A percentile compares a stretch with the other conserved stretches of the same genome.
Evolutionary conservation across 345 rosid species (phyloP).

Genomic region (Zanthoxylum bungeanum): DNA sequence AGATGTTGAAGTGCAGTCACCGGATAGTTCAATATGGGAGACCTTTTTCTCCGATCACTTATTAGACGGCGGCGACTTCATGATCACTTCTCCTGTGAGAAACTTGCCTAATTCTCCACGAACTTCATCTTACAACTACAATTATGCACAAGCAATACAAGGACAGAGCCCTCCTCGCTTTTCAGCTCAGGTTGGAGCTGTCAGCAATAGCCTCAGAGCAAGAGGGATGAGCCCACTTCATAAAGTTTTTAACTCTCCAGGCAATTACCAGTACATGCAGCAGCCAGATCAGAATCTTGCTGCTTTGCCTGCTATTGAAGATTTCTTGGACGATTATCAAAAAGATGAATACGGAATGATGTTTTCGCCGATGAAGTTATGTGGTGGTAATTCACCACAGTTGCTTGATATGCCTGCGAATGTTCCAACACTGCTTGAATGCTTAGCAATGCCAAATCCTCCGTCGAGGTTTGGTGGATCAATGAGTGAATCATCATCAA

Average conservation of each 20-base stretch:
- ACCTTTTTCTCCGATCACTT: constrained; percentile 52
- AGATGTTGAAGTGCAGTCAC: constrained; percentile 55
- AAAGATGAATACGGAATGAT: constrained; percentile 32
- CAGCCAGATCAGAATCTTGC: constrained; percentile 38
- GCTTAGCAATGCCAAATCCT: constrained; percentile 22
- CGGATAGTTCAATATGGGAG: constrained; percentile 55
- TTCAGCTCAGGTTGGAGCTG: constrained; percentile 32
- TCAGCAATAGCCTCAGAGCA: constrained; percentile 21
- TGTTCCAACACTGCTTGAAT: constrained; percentile 29
- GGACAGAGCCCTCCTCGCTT: constrained; percentile 47
- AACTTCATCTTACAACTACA: constrained; percentile 14
- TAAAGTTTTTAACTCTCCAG: constrained; percentile 42
- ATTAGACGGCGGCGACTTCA: constrained; percentile 58
- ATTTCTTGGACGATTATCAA: constrained; percentile 48
- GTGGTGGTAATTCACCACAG: constrained; percentile 19
- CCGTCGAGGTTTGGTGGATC: constrained; percentile 27
- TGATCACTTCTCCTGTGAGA: constrained; percentile 58
- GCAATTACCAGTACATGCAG: constrained; percentile 49
- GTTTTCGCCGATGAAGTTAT: constrained; percentile 24
- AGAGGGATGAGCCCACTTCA: constrained; percentile 46
- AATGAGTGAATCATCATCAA: constrained; percentile 19
- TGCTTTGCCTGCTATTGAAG: constrained; percentile 47
- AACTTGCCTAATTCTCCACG: constrained; percentile 36
- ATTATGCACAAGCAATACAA: constrained; percentile 31
- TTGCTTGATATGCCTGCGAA: constrained; percentile 23